Evolutionary conservation across 2,329 filamentous ascomycete species (phyloP), one percentile per base, ranked within the genome.

Genomic region (Colletotrichum sojae): DNA sequence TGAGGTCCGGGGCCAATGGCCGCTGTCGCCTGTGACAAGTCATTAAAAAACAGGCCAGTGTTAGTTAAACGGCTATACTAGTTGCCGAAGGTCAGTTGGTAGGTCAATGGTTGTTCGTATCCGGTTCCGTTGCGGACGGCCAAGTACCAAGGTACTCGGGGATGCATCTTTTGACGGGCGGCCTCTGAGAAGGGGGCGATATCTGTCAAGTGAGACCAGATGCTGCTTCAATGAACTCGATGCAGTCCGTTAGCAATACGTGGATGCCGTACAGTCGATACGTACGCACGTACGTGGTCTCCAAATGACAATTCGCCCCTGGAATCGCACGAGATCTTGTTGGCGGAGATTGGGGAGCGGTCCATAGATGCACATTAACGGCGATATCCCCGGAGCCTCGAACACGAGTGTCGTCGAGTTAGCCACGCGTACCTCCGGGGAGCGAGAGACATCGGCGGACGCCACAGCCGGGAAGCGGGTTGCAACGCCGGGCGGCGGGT

Each of bases 371-470:
- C 18, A 16, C 16, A n/a, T 10, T 9, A 16, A n/a, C 45, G n/a
- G 15, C 16, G 31, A 36, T 12, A 36, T 10, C 31, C 31, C 31
- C 31, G 31, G 31, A 62, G 59, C 59, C 59, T 62, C 25, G 59
- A 54, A 39, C 27, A 45, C 22, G 59, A 36, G 27, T 54, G 59
- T 62, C 49, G 59, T 62, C 36, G 36, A n/a, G 39, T 39, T 61
- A 45, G n/a, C 31, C 58, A 53, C 57, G 27, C 45, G 45, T 51
- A 60, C 31, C 43, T n/a, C 45, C n/a, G 45, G 45, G 5, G 40
- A 13, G 40, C 5, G 40, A n/a, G 16, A 43, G 5, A 10, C 40
- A 43, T 43, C 40, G 40, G 40, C 40, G 16, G 40, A 48, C 56
- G 56, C 56, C 56, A 59, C 56, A 49, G 45, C 56, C 56, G 56